Base-by-base conservation (phyloP, 2,329 filamentous ascomycete species). In the Coniochaeta hoffmannii region DNA sequence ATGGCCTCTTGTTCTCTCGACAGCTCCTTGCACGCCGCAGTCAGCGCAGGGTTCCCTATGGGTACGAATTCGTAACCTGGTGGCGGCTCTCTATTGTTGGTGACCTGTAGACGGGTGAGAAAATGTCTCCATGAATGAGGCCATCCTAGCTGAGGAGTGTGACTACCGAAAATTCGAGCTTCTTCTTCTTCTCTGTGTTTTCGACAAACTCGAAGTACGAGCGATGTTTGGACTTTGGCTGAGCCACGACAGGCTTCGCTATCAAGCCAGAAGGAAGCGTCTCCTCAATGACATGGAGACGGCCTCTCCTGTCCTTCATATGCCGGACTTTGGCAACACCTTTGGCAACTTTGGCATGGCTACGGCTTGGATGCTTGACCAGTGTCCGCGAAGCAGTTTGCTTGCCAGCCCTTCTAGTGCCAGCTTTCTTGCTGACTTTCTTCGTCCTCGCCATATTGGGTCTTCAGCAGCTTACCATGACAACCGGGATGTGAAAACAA, bases 161-260 rank as follows among this genome's bases (percentile, higher is more conserved):
- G n/a, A 55, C 54, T 78, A 85, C 83, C 80, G 83, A 62, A 59
- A 79, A 78, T 64, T 86, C 82, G 53, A 87, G 75, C 64, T 82
- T 86, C 70, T 82, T 81, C 67, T 83, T 86, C 65, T 79, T 82
- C 60, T 86, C 79, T 56, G 76, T 76, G 63, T 87, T 87, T 63
- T 86, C 79, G 57, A 85, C 78, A 58, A 85, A 76, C 67, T 87
- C 83, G 63, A 83, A 84, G 64, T 83, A 85, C 14, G 80, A 77
- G 61, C 81, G 77, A 66, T 87, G 80, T 64, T 83, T 83, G 44
- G 75, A 69, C 58, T 75, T 79, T 34, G 76, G 70, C 52, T 58
- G 59, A 14, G 64, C 68, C 35, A 58, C 60, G 44, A 65, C 63
- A 22, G 59, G 67, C 17, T 63, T 58, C 1, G 67, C 68, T 51